Base-by-base conservation (phyloP, 2,329 filamentous ascomycete species). In the Pseudogymnoascus sp. region DNA sequence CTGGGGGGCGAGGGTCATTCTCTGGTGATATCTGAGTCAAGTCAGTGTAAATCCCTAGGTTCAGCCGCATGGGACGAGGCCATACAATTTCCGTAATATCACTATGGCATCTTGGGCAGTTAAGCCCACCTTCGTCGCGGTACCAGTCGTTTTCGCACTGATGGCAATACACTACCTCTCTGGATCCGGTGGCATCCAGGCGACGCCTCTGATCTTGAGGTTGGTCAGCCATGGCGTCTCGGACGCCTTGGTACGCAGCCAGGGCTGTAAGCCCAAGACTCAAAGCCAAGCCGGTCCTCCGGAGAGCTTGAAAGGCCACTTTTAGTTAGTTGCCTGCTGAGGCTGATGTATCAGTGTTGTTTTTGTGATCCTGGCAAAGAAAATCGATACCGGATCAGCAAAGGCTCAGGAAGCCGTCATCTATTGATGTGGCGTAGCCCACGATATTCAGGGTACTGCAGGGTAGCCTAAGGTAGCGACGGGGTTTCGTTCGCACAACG, bases 81-180 rank as follows among this genome's bases (percentile, higher is more conserved):
- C 57, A 38, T 78, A 96, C 92, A 68, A 97, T 91, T 76, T 99
- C 92, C 14, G 85, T 90, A 66, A 90, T 86, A 18, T 96, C 90
- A 37, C 85, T 85, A 3, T 80, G 72, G 71, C 94, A 99, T n/a
- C 77, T 74, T 14, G 91, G 91, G 71, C 94, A 99, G 14, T 76
- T 77, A 64, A 96, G 75, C 25, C 81, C 86, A 65, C 81, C 79
- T 65, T 88, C 81, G 63, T 90, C 83, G 63, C 84, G 79, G 69
- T 88, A 90, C 91, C 91, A 97, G 72, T 96, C 88, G 65, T 88
- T 76, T 59, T 81, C 73, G 76, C 94, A 97, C 63, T 81, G 76
- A 74, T 97, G 91, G 74, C 94, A 99, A 73, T 82, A 95, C 60
- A 97, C 87, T 65, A 93, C 83, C 70, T 96, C 89, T 65, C 84